These are phyloP conservation scores for Dillenia turbinata DNA, from an alignment of 164 flowering plant species.

Conservation along the genomic window DNA sequence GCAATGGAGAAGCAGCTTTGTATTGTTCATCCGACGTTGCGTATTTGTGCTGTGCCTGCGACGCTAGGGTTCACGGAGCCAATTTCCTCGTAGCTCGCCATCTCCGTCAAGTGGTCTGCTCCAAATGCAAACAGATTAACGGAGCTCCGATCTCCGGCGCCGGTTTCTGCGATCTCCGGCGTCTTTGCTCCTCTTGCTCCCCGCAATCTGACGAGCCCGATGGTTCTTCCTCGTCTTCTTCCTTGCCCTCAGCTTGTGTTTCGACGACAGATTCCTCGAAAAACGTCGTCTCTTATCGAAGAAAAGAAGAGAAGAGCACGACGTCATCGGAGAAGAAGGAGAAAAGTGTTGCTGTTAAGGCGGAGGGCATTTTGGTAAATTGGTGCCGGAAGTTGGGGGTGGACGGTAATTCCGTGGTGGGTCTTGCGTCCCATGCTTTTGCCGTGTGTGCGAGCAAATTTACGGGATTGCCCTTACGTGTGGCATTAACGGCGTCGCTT, in stretches of 20 bases:
- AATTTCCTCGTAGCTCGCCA: conserved; percentile 62
- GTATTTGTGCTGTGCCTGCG: conserved; percentile 43
- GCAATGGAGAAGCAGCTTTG: conserved; percentile 29
- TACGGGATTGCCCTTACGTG: conserved; percentile 34
- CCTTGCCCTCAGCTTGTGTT: conserved; percentile 22
- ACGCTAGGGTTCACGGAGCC: conserved; percentile 45
- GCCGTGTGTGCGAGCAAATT: conserved; percentile 14
- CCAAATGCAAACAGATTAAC: conserved; percentile 20
- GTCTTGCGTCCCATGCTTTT: conserved; percentile 26
- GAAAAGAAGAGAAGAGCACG: background rate
- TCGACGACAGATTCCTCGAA: conserved; percentile 24
- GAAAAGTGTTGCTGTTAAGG: conserved; percentile 10
- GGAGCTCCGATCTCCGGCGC: conserved; percentile 15
- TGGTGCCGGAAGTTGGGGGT: conserved; percentile 52
- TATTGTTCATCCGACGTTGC: conserved; percentile 51
- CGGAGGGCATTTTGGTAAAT: conserved; percentile 38
- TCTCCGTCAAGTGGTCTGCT: conserved; percentile 33
- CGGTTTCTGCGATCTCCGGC: background rate
- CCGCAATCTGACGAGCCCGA: conserved; percentile 3
- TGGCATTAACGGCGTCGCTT: conserved; percentile 40
- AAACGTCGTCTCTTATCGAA: conserved; percentile 3
- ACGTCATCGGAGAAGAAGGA: conserved; percentile 9
- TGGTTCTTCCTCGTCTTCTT: background rate
- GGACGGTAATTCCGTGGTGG: conserved; percentile 1
- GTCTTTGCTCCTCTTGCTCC: conserved; percentile 14